phyloP scores from a whole-genome alignment of 2,329 filamentous ascomycete species.

The Penicillium psychrosexuale region DNA sequence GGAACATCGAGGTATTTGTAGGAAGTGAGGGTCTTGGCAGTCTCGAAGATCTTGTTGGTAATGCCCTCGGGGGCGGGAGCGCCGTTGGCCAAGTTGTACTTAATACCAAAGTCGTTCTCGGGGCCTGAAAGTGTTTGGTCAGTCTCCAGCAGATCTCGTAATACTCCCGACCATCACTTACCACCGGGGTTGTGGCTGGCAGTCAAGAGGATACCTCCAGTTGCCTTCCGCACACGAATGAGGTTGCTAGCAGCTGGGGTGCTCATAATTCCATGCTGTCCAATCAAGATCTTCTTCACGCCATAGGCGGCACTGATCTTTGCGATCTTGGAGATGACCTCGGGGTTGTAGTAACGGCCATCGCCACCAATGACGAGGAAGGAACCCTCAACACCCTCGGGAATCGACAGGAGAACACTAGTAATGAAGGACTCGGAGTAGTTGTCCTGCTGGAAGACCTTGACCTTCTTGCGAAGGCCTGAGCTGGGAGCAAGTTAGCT shows the following conservation, averaged over 20 bases:
- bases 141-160: neutral
- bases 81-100: constrained; percentile 97
- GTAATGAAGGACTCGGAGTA: constrained; percentile 96
- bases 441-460: constrained; percentile 89
- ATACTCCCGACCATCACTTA: constrained; percentile 47
- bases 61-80: constrained; percentile 93
- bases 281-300: constrained; percentile 97
- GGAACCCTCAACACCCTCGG: constrained; percentile 81
- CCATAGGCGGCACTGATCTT: constrained; percentile 97
- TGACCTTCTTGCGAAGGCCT: constrained; percentile 97
- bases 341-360: constrained; percentile 94
- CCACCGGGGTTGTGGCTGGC: constrained; percentile 98
- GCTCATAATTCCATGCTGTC: constrained; percentile 92
- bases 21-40: constrained; percentile 80
- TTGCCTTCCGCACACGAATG: constrained; percentile 91
- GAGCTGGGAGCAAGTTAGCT: constrained; percentile 59
- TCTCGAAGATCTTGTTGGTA: constrained; percentile 96
- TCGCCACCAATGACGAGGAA: constrained; percentile 97
- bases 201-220: constrained; percentile 92
- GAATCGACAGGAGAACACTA: constrained; percentile 92
- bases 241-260: constrained; percentile 95
- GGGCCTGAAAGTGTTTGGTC: constrained; percentile 58
- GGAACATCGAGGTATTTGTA: constrained; percentile 91
- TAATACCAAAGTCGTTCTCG: constrained; percentile 96
- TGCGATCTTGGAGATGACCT: constrained; percentile 93